Percentiles rank a stretch among this genome's conserved stretches.
Evolutionary conservation across 441 rosid genomes (phyloP).

Genomic region (Mallotus repandus): DNA sequence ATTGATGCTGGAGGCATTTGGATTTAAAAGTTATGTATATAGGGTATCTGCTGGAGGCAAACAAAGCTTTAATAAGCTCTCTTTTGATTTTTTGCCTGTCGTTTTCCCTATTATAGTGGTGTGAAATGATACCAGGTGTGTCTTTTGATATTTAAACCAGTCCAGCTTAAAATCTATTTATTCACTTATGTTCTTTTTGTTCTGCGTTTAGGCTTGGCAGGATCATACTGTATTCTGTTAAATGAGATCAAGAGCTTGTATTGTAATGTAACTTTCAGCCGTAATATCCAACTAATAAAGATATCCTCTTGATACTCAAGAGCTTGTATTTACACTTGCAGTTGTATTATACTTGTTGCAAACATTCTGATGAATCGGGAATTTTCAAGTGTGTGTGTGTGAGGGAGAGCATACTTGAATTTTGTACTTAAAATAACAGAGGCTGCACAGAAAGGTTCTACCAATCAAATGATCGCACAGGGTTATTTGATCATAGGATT

Average conservation of each 20-base stretch:
- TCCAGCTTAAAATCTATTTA: not conserved
- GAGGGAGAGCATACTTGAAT: too few relatives aligned
- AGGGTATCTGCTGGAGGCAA: not conserved
- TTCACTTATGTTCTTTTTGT: not conserved
- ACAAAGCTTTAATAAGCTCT: not conserved
- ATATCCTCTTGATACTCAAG: not conserved
- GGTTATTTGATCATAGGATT: not conserved
- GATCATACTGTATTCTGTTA: not conserved
- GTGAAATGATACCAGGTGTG: not conserved
- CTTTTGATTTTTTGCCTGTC: not conserved
- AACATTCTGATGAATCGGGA: not conserved
- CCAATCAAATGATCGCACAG: not conserved
- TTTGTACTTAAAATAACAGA: too few relatives aligned
- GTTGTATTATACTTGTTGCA: not conserved
- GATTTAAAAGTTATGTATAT: constrained; percentile 19
- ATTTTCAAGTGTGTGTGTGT: not conserved
- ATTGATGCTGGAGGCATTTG: constrained; percentile 42
- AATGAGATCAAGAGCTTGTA: not conserved
- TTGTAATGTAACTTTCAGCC: not conserved
- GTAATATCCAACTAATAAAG: not conserved
- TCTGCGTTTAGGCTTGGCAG: not conserved
- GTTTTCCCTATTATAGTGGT: not conserved
- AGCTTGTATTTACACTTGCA: not conserved
- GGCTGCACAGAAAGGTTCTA: not conserved
- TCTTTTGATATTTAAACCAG: not conserved